phyloP scores from a whole-genome alignment of 192 early-diverging fungal species.

The Coemansia sp. region DNA sequence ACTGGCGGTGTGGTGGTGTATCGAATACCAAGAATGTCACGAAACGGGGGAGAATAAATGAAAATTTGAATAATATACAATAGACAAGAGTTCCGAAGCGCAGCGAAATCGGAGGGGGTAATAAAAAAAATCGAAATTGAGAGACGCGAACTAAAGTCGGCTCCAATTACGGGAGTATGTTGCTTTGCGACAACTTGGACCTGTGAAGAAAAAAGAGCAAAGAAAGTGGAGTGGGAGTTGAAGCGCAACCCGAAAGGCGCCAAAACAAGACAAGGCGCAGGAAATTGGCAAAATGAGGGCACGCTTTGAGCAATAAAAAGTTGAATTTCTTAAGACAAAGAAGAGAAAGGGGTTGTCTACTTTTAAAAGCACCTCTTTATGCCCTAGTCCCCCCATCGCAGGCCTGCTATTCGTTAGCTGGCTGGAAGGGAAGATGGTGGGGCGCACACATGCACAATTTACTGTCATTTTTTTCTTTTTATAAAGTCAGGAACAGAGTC shows the following conservation, averaged over 20 bases:
- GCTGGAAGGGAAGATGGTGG: background rate
- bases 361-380: background rate
- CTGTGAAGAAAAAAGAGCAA: background rate
- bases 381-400: background rate
- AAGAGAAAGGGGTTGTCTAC: background rate
- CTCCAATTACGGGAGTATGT: background rate
- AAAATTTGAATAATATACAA: slow-evolving; percentile 15
- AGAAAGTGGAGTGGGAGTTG: background rate
- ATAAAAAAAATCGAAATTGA: background rate
- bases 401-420: background rate
- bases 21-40: background rate
- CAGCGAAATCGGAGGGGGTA: background rate
- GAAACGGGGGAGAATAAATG: background rate
- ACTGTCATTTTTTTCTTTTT: background rate
- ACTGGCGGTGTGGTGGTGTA: background rate
- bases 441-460: background rate
- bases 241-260: background rate
- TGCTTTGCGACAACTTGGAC: slow-evolving; percentile 1
- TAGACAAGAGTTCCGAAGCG: background rate
- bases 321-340: slow-evolving; percentile 16
- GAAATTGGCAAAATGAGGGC: background rate
- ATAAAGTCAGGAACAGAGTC: background rate
- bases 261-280: background rate
- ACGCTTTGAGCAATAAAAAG: slow-evolving; percentile 8
- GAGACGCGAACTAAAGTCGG: slow-evolving; percentile 3